These are phyloP conservation scores for Takakia lepidozioides DNA, from an alignment of 225 moss, liverwort and hornwort species.

Conservation along the genomic window DNA sequence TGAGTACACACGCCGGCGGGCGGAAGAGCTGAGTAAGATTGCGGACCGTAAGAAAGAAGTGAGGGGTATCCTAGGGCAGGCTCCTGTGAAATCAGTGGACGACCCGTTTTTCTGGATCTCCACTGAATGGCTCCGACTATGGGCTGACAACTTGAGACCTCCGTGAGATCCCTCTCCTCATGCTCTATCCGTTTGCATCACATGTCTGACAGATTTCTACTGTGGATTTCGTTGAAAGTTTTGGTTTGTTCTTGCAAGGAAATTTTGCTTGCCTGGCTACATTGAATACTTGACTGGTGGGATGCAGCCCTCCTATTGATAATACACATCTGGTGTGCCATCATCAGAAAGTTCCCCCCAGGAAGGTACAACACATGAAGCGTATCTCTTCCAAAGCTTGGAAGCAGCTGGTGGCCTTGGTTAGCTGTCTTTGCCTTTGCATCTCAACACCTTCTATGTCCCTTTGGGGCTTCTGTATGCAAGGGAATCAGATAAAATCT, in stretches of 20 bases:
- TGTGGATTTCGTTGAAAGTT: constrained; percentile 8
- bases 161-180: constrained; percentile 35
- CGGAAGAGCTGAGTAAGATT: constrained; percentile 66
- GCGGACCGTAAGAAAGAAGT: constrained; percentile 77
- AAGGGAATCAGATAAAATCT: too few relatives aligned
- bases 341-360: constrained; percentile 70
- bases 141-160: constrained; percentile 85
- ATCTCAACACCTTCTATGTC: too few relatives aligned
- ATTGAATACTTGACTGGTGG: neutral
- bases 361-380: constrained; percentile 72
- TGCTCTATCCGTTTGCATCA: neutral
- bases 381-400: constrained; percentile 74
- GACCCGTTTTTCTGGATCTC: constrained; percentile 79
- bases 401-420: constrained; percentile 66
- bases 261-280: neutral
- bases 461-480: too few relatives aligned
- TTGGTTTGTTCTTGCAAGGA: constrained; percentile 11
- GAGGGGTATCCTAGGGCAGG: constrained; percentile 46
- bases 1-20: constrained; percentile 69
- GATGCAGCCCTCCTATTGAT: constrained; percentile 62
- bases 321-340: constrained; percentile 66
- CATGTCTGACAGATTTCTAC: too few relatives aligned
- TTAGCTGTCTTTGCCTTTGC: constrained; percentile 20
- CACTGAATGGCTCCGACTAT: constrained; percentile 82
- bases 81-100: constrained; percentile 62